Conservation (phyloP, 345 rosid species). For the Euclidium syriacum region DNA sequence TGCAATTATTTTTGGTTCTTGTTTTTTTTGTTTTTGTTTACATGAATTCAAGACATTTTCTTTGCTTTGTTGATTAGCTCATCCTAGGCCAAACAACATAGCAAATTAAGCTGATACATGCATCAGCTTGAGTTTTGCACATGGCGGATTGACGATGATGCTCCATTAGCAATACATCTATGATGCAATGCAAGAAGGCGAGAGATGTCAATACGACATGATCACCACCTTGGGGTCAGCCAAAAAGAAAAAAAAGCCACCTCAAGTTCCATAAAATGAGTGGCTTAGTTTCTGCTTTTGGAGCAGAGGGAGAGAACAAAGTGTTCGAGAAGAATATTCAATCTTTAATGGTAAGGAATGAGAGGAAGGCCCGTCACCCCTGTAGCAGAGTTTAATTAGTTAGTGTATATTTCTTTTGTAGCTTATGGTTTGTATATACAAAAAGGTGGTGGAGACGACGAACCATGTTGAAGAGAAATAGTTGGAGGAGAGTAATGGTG, state of each 20-base stretch:
- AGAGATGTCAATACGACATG: slow-evolving; percentile 19
- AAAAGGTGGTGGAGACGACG: too few relatives aligned
- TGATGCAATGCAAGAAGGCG: slow-evolving; percentile 20
- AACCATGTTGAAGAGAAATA: slow-evolving; percentile 30
- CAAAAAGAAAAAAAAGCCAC: slow-evolving; percentile 6
- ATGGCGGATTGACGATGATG: slow-evolving; percentile 11
- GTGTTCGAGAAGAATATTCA: too few relatives aligned
- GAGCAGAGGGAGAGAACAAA: slow-evolving; percentile 4
- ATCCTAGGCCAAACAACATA: slow-evolving; percentile 24
- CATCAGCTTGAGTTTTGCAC: slow-evolving; percentile 21
- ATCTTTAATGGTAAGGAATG: slow-evolving; percentile 29
- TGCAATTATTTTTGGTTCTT: slow-evolving; percentile 22
- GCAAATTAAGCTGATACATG: slow-evolving; percentile 25
- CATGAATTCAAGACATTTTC: slow-evolving; percentile 18
- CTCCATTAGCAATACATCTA: slow-evolving; percentile 19
- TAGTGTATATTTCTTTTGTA: not conserved
- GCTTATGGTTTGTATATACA: not conserved
- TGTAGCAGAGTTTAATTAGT: not conserved
- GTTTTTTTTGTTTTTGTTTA: not conserved
- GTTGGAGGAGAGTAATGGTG: slow-evolving; percentile 26
- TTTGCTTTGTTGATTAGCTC: slow-evolving; percentile 24
- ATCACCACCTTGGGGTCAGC: slow-evolving; percentile 13
- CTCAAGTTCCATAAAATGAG: slow-evolving; percentile 27
- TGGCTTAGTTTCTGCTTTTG: too few relatives aligned
- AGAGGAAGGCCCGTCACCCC: slow-evolving; percentile 25